A percentile compares a stretch with the other conserved stretches of the same genome.
Conservation (phyloP, 176 grass and related monocot genomes). For the Alopecurus myosuroides region DNA sequence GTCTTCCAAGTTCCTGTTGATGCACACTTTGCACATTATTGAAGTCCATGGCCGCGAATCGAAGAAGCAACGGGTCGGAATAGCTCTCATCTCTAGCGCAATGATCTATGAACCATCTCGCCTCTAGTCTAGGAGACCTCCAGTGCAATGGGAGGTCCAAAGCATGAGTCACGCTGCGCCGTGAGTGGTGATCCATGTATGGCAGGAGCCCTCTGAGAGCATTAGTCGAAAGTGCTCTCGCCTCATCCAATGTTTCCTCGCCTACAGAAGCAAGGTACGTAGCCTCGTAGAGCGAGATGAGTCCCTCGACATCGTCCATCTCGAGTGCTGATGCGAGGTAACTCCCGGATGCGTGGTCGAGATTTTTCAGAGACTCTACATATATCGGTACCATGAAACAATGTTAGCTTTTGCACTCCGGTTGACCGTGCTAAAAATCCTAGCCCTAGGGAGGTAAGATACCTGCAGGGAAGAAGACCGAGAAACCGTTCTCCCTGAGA, state of each 20-base stretch:
- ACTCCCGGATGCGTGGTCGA: not conserved
- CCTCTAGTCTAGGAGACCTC: too few relatives aligned
- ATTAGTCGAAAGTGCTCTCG: not conserved
- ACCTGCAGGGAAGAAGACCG: too few relatives aligned
- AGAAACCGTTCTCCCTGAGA: conserved; percentile 38
- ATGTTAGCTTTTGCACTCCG: too few relatives aligned
- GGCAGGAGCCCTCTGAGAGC: not conserved
- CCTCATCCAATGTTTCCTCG: conserved; percentile 24
- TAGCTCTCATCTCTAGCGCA: not conserved
- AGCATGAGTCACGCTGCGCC: too few relatives aligned
- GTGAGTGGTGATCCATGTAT: not conserved
- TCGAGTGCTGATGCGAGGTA: too few relatives aligned
- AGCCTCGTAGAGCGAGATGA: conserved; percentile 35
- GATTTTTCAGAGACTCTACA: not conserved
- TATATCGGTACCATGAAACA: not conserved
- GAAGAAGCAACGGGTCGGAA: conserved; percentile 9
- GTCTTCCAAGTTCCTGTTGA: conserved; percentile 15
- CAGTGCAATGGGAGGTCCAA: too few relatives aligned
- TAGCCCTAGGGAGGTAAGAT: conserved; percentile 29
- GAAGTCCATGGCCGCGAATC: conserved; percentile 41
- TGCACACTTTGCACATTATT: conserved; percentile 37
- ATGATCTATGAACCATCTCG: conserved; percentile 36
- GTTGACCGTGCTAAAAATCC: too few relatives aligned
- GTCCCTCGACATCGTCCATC: not conserved
- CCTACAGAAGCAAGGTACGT: conserved; percentile 25